phyloP scores from a whole-genome alignment of 805 yeast species.

The Lipomyces spencermartinsiae region DNA sequence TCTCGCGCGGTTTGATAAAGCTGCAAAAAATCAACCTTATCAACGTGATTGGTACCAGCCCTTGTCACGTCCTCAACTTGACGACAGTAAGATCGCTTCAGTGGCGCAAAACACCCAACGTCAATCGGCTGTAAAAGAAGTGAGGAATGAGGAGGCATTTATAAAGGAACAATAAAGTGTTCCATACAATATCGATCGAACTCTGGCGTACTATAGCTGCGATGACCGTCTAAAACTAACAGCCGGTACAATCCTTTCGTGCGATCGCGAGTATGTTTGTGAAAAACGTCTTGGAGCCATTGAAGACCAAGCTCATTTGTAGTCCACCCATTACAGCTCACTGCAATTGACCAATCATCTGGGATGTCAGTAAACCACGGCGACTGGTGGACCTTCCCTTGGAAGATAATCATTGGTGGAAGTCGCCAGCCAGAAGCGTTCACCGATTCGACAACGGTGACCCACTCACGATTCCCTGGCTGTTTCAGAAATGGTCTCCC shows the following conservation, averaged over 20 bases:
- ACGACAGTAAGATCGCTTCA: constrained; percentile 2
- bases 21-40: too few relatives aligned
- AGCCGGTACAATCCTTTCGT: constrained; percentile 1
- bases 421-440: constrained; percentile 9
- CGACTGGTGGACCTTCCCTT: constrained; percentile 5
- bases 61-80: constrained; percentile 1
- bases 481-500: too few relatives aligned
- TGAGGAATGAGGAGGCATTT: neutral
- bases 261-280: constrained; percentile 5
- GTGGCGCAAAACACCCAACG: constrained; percentile 8
- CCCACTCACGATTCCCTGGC: too few relatives aligned
- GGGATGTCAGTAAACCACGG: constrained; percentile 6
- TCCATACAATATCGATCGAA: constrained; percentile 6
- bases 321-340: constrained; percentile 7
- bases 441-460: constrained; percentile 5
- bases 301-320: constrained; percentile 8
- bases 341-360: constrained; percentile 3
- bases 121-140: neutral
- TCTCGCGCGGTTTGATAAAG: constrained; percentile 9
- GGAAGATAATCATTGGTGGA: constrained; percentile 5
- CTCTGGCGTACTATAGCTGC: constrained; percentile 5
- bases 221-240: constrained; percentile 3
- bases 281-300: constrained; percentile 3
- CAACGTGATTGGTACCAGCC: constrained; percentile 3
- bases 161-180: constrained; percentile 4